A percentile compares a stretch with the other conserved stretches of the same genome.
These are phyloP conservation scores for Trichosporon sp. DNA, from an alignment of 1,284 basidiomycete species.

Conservation along the genomic window DNA sequence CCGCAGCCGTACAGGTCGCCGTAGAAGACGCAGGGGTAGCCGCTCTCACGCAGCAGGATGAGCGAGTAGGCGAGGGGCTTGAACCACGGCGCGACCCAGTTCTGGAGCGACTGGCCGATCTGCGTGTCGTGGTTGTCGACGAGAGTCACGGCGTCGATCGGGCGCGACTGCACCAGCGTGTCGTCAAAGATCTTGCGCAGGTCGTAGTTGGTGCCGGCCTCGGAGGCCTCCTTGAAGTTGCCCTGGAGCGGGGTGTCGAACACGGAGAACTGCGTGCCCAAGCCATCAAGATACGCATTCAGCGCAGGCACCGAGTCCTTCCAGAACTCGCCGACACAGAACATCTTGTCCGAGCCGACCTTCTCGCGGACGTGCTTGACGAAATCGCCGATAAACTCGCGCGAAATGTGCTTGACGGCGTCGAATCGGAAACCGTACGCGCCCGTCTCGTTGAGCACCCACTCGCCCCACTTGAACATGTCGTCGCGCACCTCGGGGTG, in stretches of 20 bases:
- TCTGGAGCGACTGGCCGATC: constrained; percentile 54
- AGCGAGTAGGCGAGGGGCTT: constrained; percentile 68
- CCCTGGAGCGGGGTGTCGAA: constrained; percentile 56
- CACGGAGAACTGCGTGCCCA: constrained; percentile 55
- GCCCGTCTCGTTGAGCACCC: constrained; percentile 65
- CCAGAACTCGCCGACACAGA: constrained; percentile 56
- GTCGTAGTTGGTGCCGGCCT: constrained; percentile 52
- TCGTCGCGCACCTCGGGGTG: constrained; percentile 63
- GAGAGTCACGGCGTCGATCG: constrained; percentile 57
- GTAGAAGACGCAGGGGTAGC: constrained; percentile 93
- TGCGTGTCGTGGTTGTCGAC: constrained; percentile 57
- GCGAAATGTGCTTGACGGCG: constrained; percentile 63
- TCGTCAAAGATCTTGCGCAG: constrained; percentile 56
- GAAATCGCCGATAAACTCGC: constrained; percentile 53
- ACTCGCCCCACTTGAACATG: constrained; percentile 54
- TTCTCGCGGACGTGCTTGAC: constrained; percentile 53
- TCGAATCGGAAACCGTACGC: constrained; percentile 78
- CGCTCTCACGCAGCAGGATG: constrained; percentile 72
- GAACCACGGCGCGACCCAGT: constrained; percentile 54
- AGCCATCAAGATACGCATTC: constrained; percentile 41
- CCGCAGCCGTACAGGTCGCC: constrained; percentile 66
- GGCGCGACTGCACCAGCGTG: constrained; percentile 53
- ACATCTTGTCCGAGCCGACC: constrained; percentile 45
- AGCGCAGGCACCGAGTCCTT: constrained; percentile 47
- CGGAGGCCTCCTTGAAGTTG: constrained; percentile 53